These are phyloP conservation scores for Leucocoprinus leucothites DNA, from an alignment of 768 basidiomycete species.

Conservation along the genomic window DNA sequence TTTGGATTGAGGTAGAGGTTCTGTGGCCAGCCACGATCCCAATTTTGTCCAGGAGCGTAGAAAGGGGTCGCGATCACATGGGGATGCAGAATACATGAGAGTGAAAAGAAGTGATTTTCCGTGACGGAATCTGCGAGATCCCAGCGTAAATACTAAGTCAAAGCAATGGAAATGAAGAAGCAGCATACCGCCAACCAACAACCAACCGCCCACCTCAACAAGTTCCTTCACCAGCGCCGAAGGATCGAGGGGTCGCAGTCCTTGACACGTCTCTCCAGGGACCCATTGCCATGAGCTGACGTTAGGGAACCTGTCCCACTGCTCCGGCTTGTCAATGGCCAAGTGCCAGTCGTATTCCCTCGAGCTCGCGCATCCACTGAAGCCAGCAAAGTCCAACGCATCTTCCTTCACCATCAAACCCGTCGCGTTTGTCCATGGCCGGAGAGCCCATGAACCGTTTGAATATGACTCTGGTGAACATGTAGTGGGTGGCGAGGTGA, in stretches of 20 bases:
- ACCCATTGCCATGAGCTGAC: constrained; percentile 54
- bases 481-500: background rate
- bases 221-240: constrained; percentile 50
- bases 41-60: constrained; percentile 49
- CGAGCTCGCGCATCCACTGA: constrained; percentile 59
- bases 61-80: constrained; percentile 66
- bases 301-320: constrained; percentile 50
- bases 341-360: constrained; percentile 66
- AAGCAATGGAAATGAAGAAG: background rate
- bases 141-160: background rate
- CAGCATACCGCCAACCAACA: constrained; percentile 56
- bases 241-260: constrained; percentile 35
- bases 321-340: constrained; percentile 43
- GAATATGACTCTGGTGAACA: constrained; percentile 33
- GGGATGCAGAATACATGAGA: constrained; percentile 64
- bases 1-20: constrained; percentile 56
- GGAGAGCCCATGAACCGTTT: constrained; percentile 38
- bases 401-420: constrained; percentile 36
- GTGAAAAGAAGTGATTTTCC: constrained; percentile 72
- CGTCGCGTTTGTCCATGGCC: constrained; percentile 29
- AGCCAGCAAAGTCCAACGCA: constrained; percentile 49
- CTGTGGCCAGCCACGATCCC: constrained; percentile 65
- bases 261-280: constrained; percentile 41
- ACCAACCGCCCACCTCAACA: constrained; percentile 70
- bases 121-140: constrained; percentile 54